A percentile compares a stretch with the other conserved stretches of the same genome.
These are phyloP conservation scores for Fusarium oligoseptatum DNA, from an alignment of 2,329 filamentous ascomycete genomes.

Conservation along the genomic window DNA sequence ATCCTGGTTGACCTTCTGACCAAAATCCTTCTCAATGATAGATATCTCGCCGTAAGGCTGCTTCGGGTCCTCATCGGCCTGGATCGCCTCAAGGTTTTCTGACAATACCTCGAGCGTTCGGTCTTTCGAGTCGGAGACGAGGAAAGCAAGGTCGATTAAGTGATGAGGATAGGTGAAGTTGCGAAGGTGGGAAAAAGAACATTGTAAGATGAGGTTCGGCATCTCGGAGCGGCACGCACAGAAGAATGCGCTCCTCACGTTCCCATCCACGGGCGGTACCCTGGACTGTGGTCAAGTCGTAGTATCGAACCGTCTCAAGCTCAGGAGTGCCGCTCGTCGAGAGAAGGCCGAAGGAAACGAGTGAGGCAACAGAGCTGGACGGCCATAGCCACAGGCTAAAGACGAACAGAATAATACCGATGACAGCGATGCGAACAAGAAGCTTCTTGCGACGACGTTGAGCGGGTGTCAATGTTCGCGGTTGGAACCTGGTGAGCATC, in stretches of 20 bases:
- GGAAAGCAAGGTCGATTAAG: conserved; percentile 94
- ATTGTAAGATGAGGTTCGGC: conserved; percentile 92
- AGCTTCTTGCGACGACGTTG: conserved; percentile 80
- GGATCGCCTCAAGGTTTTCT: conserved; percentile 81
- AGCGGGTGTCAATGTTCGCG: conserved; percentile 79
- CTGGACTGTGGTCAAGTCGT: conserved; percentile 91
- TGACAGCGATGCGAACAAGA: conserved; percentile 74
- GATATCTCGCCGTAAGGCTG: conserved; percentile 95
- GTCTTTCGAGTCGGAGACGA: conserved; percentile 98
- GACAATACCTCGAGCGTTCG: conserved; percentile 83
- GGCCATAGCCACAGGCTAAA: conserved; percentile 84
- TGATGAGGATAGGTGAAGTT: conserved; percentile 99
- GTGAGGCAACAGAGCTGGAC: conserved; percentile 70
- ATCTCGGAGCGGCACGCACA: conserved; percentile 95
- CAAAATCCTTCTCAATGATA: conserved; percentile 98
- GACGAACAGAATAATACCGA: conserved; percentile 70
- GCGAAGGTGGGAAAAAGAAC: conserved; percentile 96
- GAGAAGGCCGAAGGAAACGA: conserved; percentile 77
- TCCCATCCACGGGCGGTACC: conserved; percentile 96
- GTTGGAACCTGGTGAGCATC: conserved; percentile 73
- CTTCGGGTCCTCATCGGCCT: conserved; percentile 82
- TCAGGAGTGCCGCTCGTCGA: conserved; percentile 78
- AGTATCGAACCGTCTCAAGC: conserved; percentile 96
- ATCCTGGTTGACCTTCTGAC: conserved; percentile 97
- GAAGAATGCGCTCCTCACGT: conserved; percentile 91